phyloP scores from a whole-genome alignment of 495 filamentous ascomycete species.

The Aspergillus bridgeri region DNA sequence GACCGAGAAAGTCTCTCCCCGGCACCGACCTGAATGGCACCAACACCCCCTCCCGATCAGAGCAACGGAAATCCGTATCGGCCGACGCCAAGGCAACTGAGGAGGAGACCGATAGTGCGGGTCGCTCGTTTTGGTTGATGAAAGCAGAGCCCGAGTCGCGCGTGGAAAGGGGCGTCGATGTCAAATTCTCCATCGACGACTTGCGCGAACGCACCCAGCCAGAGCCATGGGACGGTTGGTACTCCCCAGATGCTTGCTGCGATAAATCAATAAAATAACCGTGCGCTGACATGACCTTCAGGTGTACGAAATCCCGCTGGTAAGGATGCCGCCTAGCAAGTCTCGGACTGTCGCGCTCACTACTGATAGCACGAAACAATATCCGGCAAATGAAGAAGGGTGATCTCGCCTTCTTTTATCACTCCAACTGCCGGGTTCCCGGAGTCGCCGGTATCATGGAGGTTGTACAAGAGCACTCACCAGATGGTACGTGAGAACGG shows the following conservation, averaged over 20 bases:
- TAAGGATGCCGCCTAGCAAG: conserved; percentile 25
- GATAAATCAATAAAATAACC: not conserved
- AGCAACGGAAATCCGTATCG: conserved; percentile 14
- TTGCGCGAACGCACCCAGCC: conserved; percentile 63
- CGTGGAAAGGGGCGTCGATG: conserved; percentile 78
- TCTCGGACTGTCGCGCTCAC: not conserved
- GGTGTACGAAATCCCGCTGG: conserved; percentile 57
- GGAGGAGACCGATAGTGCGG: conserved; percentile 17
- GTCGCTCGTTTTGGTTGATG: conserved; percentile 77
- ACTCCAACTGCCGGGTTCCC: conserved; percentile 89
- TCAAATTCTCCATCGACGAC: conserved; percentile 95
- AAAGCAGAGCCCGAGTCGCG: conserved; percentile 92
- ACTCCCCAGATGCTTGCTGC: not conserved
- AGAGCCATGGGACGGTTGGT: conserved; percentile 82
- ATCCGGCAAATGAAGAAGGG: conserved; percentile 87
- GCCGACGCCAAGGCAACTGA: conserved; percentile 9
- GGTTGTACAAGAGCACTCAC: conserved; percentile 75
- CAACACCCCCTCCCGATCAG: conserved; percentile 5
- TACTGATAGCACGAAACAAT: conserved; percentile 69
- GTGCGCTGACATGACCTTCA: conserved; percentile 25
- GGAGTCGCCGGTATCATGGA: conserved; percentile 94
- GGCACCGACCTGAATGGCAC: conserved; percentile 6
- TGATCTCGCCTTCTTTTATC: conserved; percentile 94
- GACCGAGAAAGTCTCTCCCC: conserved; percentile 14
- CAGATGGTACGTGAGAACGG: conserved; percentile 60